Conservation (phyloP, 2,329 filamentous ascomycete species). For the Aspergillus clavatus region DNA sequence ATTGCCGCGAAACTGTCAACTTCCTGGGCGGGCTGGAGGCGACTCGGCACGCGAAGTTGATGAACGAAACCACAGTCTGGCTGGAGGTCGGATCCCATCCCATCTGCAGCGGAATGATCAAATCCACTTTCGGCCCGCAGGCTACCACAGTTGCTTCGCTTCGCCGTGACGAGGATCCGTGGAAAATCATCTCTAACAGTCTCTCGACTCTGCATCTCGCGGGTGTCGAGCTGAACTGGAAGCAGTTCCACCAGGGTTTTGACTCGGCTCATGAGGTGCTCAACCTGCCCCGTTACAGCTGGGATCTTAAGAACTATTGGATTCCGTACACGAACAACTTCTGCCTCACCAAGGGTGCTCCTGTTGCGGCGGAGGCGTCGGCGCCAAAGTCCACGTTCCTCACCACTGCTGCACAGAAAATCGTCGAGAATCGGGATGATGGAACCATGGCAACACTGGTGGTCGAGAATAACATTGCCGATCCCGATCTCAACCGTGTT, state of each 20-base stretch:
- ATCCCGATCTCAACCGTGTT: slow-evolving; percentile 31
- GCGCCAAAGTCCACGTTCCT: slow-evolving; percentile 20
- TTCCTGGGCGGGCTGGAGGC: slow-evolving; percentile 42
- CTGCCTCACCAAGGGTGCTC: slow-evolving; percentile 32
- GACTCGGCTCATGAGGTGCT: slow-evolving; percentile 27
- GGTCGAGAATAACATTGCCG: slow-evolving; percentile 32
- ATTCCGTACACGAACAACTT: slow-evolving; percentile 36
- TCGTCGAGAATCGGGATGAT: slow-evolving; percentile 27
- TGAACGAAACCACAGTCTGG: slow-evolving; percentile 66
- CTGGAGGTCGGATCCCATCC: slow-evolving; percentile 57
- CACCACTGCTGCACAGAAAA: slow-evolving; percentile 28
- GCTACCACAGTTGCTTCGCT: slow-evolving; percentile 47
- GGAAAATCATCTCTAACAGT: slow-evolving; percentile 38
- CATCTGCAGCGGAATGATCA: slow-evolving; percentile 44
- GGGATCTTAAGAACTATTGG: slow-evolving; percentile 40
- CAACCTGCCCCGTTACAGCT: slow-evolving; percentile 35
- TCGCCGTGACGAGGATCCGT: slow-evolving; percentile 40
- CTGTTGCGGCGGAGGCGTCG: slow-evolving; percentile 12
- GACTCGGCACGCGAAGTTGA: slow-evolving; percentile 39
- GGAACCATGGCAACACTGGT: slow-evolving; percentile 25
- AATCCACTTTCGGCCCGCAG: slow-evolving; percentile 55
- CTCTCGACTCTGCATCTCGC: slow-evolving; percentile 34
- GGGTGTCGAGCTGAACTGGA: slow-evolving; percentile 39
- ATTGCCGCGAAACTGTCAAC: slow-evolving; percentile 44
- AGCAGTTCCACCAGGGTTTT: slow-evolving; percentile 43